phyloP scores from a whole-genome alignment of 805 yeast genomes.

The Saturnispora quitensis region DNA sequence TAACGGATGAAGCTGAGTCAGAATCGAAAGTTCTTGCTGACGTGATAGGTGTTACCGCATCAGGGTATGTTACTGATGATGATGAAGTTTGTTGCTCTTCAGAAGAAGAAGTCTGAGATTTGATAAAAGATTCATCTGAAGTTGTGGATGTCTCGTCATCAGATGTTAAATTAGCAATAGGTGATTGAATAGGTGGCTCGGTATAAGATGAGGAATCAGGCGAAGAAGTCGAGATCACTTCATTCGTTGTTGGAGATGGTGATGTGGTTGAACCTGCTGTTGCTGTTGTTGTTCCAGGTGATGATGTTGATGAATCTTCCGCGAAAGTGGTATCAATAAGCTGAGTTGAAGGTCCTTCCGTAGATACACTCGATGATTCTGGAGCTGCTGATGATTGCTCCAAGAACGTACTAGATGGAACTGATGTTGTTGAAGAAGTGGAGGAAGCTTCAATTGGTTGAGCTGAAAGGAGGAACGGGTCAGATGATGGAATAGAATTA shows the following conservation, averaged over 20 bases:
- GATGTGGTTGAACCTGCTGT: not conserved
- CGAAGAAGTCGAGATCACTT: not conserved
- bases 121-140: not conserved
- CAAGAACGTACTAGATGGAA: not conserved
- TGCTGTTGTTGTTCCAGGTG: no score
- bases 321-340: not conserved
- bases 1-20: not conserved
- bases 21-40: not conserved
- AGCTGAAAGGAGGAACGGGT: not conserved
- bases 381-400: not conserved
- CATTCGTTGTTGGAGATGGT: not conserved
- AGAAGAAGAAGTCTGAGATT: not conserved
- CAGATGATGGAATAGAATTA: not conserved
- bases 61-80: not conserved
- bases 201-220: not conserved
- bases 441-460: not conserved
- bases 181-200: not conserved
- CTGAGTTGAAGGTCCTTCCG: not conserved
- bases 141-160: not conserved
- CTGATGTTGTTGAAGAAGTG: not conserved
- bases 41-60: not conserved
- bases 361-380: no score
- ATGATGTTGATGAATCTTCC: not conserved
- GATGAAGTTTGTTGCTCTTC: not conserved
- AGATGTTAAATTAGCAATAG: not conserved